Base-by-base conservation (phyloP, 768 basidiomycete species). In the Amanita rubescens region DNA sequence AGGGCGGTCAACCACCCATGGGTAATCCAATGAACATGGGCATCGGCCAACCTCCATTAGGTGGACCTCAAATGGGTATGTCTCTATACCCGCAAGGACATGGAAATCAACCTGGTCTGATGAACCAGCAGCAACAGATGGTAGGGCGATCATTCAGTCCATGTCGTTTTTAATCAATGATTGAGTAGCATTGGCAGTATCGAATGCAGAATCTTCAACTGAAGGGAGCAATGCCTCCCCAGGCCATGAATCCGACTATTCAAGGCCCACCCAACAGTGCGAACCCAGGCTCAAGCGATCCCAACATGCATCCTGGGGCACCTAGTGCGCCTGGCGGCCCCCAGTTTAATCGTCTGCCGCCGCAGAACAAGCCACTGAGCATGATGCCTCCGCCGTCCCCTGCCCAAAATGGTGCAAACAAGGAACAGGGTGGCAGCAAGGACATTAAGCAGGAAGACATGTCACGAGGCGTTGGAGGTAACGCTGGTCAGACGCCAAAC, bases 361-460 rank as follows among this genome's bases (percentile, higher is more conserved):
- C 52, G n/a, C 52, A 53, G 34, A 53, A 39, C 38, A 51, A 53
- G 52, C 33, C 34, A 11, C 7, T 46, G 52, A n/a, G 12, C n/a
- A 53, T 53, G 52, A 24, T 53, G 44, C 52, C 43, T n/a, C 52
- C 52, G 25, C 51, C 51, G 19, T 52, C 51, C 4, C 30, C 51
- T 33, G 43, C 52, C 9, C 51, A 51, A 34, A 52, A 52, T 22
- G 51, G 41, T 7, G 41, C 8, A 20, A 53, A 53, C 33, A 53
- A 53, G 25, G 52, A 53, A n/a, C 52, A 53, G 35, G 35, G 51
- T 44, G 41, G 24, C n/a, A 35, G 22, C 19, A 53, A 53, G 22
- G 52, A 53, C 30, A 37, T 34, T 4, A 53, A 53, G 30, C 14
- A 9, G 17, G 52, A 53, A 20, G 52, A 53, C 1, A n/a, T 8